Conservation (phyloP, 345 rosid species). For the Reutealis trisperma region DNA sequence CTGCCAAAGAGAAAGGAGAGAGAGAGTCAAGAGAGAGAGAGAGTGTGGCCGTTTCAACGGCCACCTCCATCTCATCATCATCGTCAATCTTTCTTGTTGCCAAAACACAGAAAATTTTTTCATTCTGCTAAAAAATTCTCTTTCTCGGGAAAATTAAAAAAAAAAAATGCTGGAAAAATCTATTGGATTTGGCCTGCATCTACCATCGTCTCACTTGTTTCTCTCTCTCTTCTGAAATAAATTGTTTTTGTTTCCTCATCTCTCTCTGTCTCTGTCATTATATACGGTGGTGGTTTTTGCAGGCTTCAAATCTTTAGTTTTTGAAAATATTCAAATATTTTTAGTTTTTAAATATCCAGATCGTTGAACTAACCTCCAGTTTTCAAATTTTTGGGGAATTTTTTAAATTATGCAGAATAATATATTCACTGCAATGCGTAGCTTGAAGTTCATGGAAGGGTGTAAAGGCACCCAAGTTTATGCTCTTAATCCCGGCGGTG, state of each 20-base stretch:
- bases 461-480: slow-evolving; percentile 77
- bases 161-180: background rate
- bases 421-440: slow-evolving; percentile 82
- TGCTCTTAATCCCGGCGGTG: slow-evolving; percentile 48
- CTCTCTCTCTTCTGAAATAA: too few relatives aligned
- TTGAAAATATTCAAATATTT: background rate
- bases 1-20: background rate
- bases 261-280: background rate
- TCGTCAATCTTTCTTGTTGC: slow-evolving; percentile 28
- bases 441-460: slow-evolving; percentile 75
- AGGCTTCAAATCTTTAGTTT: slow-evolving; percentile 20
- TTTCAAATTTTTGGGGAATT: background rate
- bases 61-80: slow-evolving; percentile 42
- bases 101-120: background rate
- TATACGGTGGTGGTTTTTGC: slow-evolving; percentile 37
- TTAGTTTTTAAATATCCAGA: background rate
- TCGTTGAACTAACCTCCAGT: background rate
- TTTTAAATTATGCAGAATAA: slow-evolving; percentile 61
- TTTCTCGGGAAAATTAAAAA: slow-evolving; percentile 19
- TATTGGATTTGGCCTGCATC: slow-evolving; percentile 31
- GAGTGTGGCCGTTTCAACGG: slow-evolving; percentile 50
- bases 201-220: slow-evolving; percentile 19
- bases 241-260: background rate
- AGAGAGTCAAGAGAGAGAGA: background rate
- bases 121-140: background rate